Percentiles rank a stretch among this genome's conserved stretches.
Conservation (phyloP, 2,329 filamentous ascomycete species). For the Alternaria triticimaculans region DNA sequence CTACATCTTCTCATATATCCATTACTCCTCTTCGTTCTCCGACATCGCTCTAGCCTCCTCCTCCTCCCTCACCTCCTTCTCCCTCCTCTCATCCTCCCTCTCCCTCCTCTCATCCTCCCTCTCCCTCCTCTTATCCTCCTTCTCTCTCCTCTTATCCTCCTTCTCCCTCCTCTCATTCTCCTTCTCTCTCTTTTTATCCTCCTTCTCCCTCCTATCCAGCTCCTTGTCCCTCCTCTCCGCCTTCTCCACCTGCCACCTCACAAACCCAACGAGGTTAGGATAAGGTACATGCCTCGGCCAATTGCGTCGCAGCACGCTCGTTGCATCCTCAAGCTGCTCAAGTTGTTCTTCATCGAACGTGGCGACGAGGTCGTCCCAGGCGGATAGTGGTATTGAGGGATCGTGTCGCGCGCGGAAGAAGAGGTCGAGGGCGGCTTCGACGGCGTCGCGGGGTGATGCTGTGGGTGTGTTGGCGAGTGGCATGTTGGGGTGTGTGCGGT, state of each 20-base stretch:
- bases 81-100: too few relatives aligned
- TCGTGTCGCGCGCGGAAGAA: neutral
- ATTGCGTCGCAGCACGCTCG: neutral
- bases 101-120: neutral
- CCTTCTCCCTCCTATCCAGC: too few relatives aligned
- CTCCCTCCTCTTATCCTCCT: too few relatives aligned
- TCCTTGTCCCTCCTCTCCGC: neutral
- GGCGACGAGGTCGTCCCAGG: neutral
- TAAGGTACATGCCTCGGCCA: neutral
- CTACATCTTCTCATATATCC: neutral
- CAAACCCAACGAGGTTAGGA: neutral
- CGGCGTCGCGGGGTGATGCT: neutral
- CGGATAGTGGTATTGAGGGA: rapidly evolving
- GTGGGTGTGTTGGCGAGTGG: neutral
- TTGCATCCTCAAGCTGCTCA: neutral
- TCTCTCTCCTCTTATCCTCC: too few relatives aligned
- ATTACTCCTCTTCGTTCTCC: neutral
- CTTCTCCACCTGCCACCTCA: neutral
- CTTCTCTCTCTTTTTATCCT: too few relatives aligned
- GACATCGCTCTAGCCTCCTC: too few relatives aligned
- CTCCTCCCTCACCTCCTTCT: too few relatives aligned
- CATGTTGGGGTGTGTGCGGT: neutral
- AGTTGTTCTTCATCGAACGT: neutral
- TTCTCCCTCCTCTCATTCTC: too few relatives aligned
- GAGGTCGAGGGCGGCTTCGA: neutral